Evolutionary conservation across 257 asterid genomes (phyloP).

Genomic region (Lycium ferocissimum): DNA sequence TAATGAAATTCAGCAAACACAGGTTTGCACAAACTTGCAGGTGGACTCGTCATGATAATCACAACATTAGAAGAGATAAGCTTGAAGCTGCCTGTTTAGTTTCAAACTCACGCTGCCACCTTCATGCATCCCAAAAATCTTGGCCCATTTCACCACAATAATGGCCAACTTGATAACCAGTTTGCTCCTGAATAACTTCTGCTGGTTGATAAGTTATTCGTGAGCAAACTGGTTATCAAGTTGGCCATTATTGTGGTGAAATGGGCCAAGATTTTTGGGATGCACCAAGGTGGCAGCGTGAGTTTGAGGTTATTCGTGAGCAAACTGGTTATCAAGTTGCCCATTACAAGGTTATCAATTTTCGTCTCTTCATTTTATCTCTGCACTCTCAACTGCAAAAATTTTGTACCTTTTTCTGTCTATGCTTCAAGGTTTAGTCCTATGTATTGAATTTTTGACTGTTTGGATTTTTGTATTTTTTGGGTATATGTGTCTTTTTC

Average conservation of each 20-base stretch:
- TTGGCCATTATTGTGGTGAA: constrained; percentile 98
- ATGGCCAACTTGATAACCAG: constrained; percentile 93
- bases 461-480: too few relatives aligned
- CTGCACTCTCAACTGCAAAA: too few relatives aligned
- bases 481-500: too few relatives aligned
- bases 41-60: constrained; percentile 13
- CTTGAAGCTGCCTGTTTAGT: constrained; percentile 73
- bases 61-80: not conserved
- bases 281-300: constrained; percentile 95
- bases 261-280: constrained; percentile 99
- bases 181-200: constrained; percentile 87
- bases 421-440: too few relatives aligned
- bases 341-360: constrained; percentile 47
- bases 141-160: constrained; percentile 99
- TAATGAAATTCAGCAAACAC: not conserved
- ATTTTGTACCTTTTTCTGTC: too few relatives aligned
- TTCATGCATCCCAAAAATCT: constrained; percentile 96
- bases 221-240: constrained; percentile 82
- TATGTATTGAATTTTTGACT: too few relatives aligned
- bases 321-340: constrained; percentile 90
- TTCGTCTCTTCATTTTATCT: too few relatives aligned
- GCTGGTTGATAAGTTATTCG: constrained; percentile 79
- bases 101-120: constrained; percentile 97
- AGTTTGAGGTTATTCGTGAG: constrained; percentile 90
- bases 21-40: not conserved